These are phyloP conservation scores for Saccharomycopsis babjevae DNA, from an alignment of 805 yeast genomes.

Conservation along the genomic window DNA sequence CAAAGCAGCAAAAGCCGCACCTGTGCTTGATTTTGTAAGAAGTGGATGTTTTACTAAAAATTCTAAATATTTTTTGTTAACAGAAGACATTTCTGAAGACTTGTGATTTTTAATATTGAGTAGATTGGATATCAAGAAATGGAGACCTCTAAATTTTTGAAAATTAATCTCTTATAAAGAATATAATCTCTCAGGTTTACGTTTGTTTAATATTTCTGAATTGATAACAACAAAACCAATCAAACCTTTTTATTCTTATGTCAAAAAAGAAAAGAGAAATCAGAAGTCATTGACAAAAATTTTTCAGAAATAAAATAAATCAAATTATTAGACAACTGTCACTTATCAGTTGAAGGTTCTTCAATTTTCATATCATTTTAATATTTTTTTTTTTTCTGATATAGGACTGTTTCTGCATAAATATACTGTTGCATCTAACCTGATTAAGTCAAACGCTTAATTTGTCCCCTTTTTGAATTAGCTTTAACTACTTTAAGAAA, in stretches of 20 bases:
- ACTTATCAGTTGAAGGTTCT: not conserved
- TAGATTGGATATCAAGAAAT: not conserved
- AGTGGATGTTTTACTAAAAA: slow-evolving; percentile 39
- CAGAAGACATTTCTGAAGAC: not conserved
- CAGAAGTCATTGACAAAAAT: no score
- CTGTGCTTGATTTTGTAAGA: slow-evolving; percentile 47
- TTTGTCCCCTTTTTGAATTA: not conserved
- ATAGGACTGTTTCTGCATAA: not conserved
- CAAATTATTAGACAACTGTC: not conserved
- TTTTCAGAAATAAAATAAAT: not conserved
- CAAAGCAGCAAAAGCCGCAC: slow-evolving; percentile 43
- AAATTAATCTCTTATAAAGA: no score
- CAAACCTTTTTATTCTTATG: no score
- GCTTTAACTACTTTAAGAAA: no score
- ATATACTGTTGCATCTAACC: not conserved
- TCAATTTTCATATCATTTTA: not conserved
- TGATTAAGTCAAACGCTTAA: not conserved
- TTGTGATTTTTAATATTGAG: not conserved
- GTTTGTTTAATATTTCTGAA: no score
- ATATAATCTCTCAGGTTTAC: no score
- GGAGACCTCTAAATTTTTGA: no score
- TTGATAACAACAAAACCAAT: no score
- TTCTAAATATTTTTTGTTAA: slow-evolving; percentile 3
- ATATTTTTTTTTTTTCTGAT: not conserved
- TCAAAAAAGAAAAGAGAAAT: not conserved